A percentile compares a stretch with the other conserved stretches of the same genome.
Conservation (phyloP, 2,329 filamentous ascomycete species). For the Fusarium sp. region DNA sequence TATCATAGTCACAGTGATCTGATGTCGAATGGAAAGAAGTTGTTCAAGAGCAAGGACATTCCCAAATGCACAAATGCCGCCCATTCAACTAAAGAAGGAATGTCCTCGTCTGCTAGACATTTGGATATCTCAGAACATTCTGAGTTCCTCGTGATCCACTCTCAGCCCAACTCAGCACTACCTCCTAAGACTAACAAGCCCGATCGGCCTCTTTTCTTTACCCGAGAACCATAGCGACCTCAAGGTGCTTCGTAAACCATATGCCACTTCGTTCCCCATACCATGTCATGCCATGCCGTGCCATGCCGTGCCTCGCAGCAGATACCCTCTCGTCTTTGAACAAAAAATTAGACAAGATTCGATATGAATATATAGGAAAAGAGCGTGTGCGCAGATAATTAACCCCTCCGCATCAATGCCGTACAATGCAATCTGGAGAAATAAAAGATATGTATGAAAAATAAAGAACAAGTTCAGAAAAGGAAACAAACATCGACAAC, state of each 20-base stretch:
- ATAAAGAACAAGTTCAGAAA: slow-evolving; percentile 33
- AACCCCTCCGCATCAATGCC: slow-evolving; percentile 37
- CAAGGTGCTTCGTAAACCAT: slow-evolving; percentile 11
- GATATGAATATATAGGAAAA: slow-evolving; percentile 34
- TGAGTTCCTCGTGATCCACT: background rate
- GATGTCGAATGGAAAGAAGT: background rate
- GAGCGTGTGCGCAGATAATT: slow-evolving; percentile 35
- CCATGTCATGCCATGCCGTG: slow-evolving; percentile 15
- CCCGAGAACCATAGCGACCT: slow-evolving; percentile 8
- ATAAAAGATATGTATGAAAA: slow-evolving; percentile 26
- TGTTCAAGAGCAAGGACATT: slow-evolving; percentile 43
- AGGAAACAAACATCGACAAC: slow-evolving; percentile 31
- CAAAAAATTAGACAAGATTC: slow-evolving; percentile 28
- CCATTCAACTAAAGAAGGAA: slow-evolving; percentile 46
- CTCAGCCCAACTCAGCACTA: slow-evolving; percentile 1
- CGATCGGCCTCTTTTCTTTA: background rate
- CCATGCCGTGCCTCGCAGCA: slow-evolving; percentile 47
- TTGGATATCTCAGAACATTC: slow-evolving; percentile 17
- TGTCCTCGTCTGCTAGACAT: slow-evolving; percentile 28
- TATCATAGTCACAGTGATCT: background rate
- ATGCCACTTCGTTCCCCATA: slow-evolving; percentile 9
- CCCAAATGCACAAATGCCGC: slow-evolving; percentile 48
- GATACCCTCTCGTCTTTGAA: slow-evolving; percentile 42
- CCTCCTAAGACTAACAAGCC: slow-evolving; percentile 2
- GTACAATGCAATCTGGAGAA: slow-evolving; percentile 25